A percentile compares a stretch with the other conserved stretches of the same genome.
These are phyloP conservation scores for Cutaneotrichosporon dermatis DNA, from an alignment of 1,284 basidiomycete species.

Conservation along the genomic window DNA sequence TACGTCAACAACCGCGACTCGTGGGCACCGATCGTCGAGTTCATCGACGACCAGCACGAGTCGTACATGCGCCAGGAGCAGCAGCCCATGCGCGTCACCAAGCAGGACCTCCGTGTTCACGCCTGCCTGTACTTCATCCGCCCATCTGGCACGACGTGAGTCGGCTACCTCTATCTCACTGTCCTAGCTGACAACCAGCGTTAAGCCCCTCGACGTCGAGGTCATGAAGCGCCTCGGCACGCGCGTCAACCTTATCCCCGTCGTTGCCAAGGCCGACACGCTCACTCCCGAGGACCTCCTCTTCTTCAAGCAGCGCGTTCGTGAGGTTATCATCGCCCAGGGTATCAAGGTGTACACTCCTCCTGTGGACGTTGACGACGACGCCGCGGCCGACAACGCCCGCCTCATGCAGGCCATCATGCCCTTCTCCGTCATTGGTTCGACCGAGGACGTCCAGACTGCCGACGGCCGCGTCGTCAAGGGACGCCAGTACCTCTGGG, in stretches of 20 bases:
- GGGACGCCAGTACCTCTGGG: conserved; percentile 99
- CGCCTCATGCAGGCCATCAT: conserved; percentile 79
- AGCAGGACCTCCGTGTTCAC: conserved; percentile 93
- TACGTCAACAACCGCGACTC: conserved; percentile 99
- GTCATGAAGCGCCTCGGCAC: conserved; percentile 97
- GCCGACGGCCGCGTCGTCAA: conserved; percentile 89
- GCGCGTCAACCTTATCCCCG: conserved; percentile 95
- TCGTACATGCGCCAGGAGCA: conserved; percentile 99
- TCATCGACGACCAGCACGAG: conserved; percentile 99
- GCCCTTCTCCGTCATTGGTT: conserved; percentile 98
- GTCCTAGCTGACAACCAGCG: conserved; percentile 55
- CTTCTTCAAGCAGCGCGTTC: conserved; percentile 88
- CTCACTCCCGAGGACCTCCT: conserved; percentile 88
- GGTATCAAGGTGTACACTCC: conserved; percentile 93
- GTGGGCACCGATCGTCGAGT: conserved; percentile 96
- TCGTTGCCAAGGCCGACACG: conserved; percentile 94
- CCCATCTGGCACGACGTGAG: conserved; percentile 91
- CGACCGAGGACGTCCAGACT: conserved; percentile 88
- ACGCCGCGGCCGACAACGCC: conserved; percentile 80
- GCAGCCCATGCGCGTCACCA: conserved; percentile 87
- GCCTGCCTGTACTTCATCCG: conserved; percentile 97
- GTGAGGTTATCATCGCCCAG: conserved; percentile 84
- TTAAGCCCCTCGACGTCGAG: conserved; percentile 98
- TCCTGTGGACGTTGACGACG: conserved; percentile 89
- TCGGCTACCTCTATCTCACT: conserved; percentile 24